Evolutionary conservation across 139 green algal species (phyloP).

Genomic region (Ettlia oleoabundans): DNA sequence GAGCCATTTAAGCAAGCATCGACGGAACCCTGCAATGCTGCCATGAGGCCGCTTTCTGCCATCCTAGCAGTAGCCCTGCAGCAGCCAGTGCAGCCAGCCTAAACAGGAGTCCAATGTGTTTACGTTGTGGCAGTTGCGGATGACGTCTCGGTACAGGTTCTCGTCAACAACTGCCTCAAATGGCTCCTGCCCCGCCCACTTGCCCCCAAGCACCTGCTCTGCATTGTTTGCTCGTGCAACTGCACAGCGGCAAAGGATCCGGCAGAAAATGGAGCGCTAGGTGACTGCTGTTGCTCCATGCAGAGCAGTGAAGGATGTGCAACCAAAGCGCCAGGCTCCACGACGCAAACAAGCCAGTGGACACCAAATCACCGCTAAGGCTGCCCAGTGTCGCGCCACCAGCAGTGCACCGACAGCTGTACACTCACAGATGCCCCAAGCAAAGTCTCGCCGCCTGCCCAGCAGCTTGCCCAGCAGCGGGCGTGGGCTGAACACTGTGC

Average conservation of each 20-base stretch:
- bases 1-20: background rate
- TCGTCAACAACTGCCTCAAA: background rate
- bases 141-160: constrained; percentile 30
- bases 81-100: no score
- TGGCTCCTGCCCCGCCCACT: constrained; percentile 24
- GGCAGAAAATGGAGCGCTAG: background rate
- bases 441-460: constrained; percentile 8
- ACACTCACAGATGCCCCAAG: constrained; percentile 42
- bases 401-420: background rate
- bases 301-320: background rate
- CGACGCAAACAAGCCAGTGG: no score
- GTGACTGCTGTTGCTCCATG: background rate
- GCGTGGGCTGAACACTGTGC: background rate
- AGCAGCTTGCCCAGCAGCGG: background rate
- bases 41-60: no score
- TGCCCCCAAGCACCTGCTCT: background rate
- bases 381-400: background rate
- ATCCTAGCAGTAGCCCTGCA: no score
- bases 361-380: background rate
- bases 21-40: background rate
- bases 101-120: no score
- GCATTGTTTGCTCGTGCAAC: constrained; percentile 9
- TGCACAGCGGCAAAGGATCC: constrained; percentile 5
- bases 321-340: no score
- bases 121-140: constrained; percentile 22